Evolutionary conservation across 2,329 filamentous ascomycete genomes (phyloP), one percentile per base, ranked within the genome.

Genomic region (Trichophyton simii): DNA sequence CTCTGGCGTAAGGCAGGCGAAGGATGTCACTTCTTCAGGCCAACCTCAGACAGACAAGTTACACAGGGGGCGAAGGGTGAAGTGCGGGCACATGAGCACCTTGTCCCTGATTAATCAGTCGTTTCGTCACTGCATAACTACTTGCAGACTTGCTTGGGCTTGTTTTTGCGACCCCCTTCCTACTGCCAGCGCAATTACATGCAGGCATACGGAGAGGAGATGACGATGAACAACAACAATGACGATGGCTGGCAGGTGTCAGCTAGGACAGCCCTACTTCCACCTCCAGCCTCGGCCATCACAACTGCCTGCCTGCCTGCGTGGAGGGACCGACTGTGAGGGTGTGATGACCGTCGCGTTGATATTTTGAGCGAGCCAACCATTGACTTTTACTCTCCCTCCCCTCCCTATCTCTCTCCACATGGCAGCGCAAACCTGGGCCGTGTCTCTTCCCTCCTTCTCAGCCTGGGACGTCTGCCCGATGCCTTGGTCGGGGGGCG

Each of bases 21-120:
- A 34, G 22, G 48, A 31, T 54, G 48, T 20, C 22, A 25, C 25
- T 38, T 54, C 20, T 54, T 54, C 11, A 31, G 50, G 22, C 31
- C 50, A 54, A 54, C 50, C 50, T 31, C 50, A 54, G 50, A 54
- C 50, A 34, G 50, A 44, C 50, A n/a, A 54, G 50, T 54, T 54
- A 54, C 50, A 54, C 50, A 54, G 50, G 50, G 50, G 44, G 44
- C 44, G 41, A 44, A 44, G n/a, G n/a, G 41, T 44, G 41, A 44
- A 44, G 28, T 31, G 50, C 50, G 11, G 50, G 50, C 50, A 54
- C 50, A 54, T 54, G 50, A 54, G 50, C 50, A 54, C 25, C 13
- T 13, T 34, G 50, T 54, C 28, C 50, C 25, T 54, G 50, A 54
- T 54, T 11, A 48, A 48, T 54, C 50, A 13, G 50, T 31, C 22